Base-by-base conservation (phyloP, 176 grass and related monocot species). In the Elymus sibiricus region DNA sequence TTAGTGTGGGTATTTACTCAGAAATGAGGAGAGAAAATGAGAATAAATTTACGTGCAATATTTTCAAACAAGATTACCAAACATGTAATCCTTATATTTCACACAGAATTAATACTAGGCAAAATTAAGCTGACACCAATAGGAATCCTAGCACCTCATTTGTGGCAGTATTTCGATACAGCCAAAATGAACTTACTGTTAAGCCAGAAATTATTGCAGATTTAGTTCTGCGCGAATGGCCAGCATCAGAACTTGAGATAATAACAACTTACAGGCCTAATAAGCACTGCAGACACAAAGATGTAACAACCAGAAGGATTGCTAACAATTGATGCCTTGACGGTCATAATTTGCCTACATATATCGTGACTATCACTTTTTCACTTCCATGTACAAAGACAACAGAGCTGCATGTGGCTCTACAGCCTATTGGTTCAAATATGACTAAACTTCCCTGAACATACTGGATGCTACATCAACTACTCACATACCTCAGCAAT, bases 401-500 rank as follows among this genome's bases (percentile, higher is more conserved):
- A 69, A 51, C 6, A 69, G 28, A 82, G 43, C 28, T 46, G 60
- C 62, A 65, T 47, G 78, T 27, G 24, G 79, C 29, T 55, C 44
- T 51, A 75, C 72, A 19, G 25, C 29, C 29, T 60, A 43, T 16
- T 47, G 25, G 38, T 63, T 56, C 3, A 27, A 75, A 74, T 43
- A 83, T 13, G 31, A 32, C 17, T 68, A n/a, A n/a, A 3, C 46
- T 32, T 76, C 64, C 58, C 28, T 64, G 39, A 64, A 66, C 29
- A 37, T 32, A 77, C 38, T 69, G 46, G 47, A 62, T 40, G 64
- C 51, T 79, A 88, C 49, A 35, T 38, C 39, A 86, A 61, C 63
- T 42, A 83, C 58, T 76, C 53, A 38, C 67, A 77, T 86, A 98
- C 95, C 86, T 79, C 83, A 70, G 58, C 79, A 39, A 98, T 84